phyloP scores from a whole-genome alignment of 441 rosid species.

The Kokia cookei region DNA sequence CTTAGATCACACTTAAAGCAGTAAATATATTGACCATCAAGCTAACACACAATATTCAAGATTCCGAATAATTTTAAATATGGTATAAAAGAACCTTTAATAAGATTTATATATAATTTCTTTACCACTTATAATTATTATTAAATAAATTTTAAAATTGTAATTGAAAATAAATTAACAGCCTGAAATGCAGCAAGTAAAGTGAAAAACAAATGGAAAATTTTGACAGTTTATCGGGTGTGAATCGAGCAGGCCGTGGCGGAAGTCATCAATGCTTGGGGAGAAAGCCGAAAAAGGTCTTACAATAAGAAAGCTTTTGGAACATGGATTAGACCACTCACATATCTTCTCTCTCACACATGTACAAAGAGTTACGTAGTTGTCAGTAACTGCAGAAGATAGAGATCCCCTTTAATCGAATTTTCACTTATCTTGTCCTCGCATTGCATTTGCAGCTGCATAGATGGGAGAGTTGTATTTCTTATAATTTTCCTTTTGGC shows the following conservation, averaged over 20 bases:
- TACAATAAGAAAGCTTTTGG: slow-evolving; percentile 2
- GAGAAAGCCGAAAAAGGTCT: not conserved
- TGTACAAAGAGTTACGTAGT: not conserved
- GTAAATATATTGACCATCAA: no score
- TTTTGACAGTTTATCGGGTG: not conserved
- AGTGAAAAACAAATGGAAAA: not conserved
- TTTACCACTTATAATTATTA: no score
- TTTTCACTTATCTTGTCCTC: slow-evolving; percentile 19
- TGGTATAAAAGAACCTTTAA: no score
- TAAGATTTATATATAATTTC: no score
- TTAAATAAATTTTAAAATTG: no score
- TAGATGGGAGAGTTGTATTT: not conserved
- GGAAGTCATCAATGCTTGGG: no score
- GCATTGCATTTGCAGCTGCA: not conserved
- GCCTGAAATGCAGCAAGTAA: not conserved
- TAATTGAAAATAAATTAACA: not conserved
- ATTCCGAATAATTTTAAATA: no score
- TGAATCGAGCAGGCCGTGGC: no score
- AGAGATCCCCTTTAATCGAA: slow-evolving; percentile 25
- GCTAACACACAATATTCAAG: no score
- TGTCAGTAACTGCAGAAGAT: slow-evolving; percentile 39
- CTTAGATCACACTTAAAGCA: no score
- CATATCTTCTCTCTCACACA: slow-evolving; percentile 14
- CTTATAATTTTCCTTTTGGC: not conserved
- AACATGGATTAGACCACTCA: slow-evolving; percentile 41